Base-by-base conservation (phyloP, 169 alveolate species). In the Plasmodium gonderi region DNA sequence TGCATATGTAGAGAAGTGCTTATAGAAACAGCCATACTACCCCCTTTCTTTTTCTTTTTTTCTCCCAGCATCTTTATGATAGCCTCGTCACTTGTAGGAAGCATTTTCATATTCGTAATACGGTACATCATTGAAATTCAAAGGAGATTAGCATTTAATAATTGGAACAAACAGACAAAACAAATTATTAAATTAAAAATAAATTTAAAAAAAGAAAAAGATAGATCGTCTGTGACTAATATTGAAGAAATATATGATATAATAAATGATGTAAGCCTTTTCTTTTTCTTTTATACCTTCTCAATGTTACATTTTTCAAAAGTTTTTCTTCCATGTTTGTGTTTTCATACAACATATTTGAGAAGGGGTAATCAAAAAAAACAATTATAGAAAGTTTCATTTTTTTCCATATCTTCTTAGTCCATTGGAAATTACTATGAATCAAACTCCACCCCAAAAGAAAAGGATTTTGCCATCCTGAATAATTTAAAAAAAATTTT, bases 111-210 rank as follows among this genome's bases (percentile, higher is more conserved):
- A 29, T 90, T 77, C 45, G 20, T 90, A 9, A 77, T 90, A 76
- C 45, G 94, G 31, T 78, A 90, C 72, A 90, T 90, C 74, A 77
- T 90, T 77, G 94, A 90, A 79, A 69, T 77, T 65, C 94, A 90
- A 68, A 90, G 90, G 5, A 40, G 94, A 67, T 51, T 90, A 65
- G 44, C 94, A 42, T 90, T 90, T 78, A 85, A 90, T n/a, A 90
- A 65, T 77, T 90, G 83, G 90, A 90, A 90, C 51, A 90, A 65
- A 38, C 94, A 90, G 49, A 77, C 67, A 44, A 90, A 90, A n/a
- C 94, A 90, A 38, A 90, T 90, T 77, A 64, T 77, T 8, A 51
- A 42, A 49, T 47, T 90, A 47, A 90, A 90, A 47, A 77, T 42
- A 38, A 76, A 77, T 40, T 49, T 90, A 54, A 90, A 33, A 29